Conservation (phyloP, 768 basidiomycete species). For the Gymnopilus junonius region DNA sequence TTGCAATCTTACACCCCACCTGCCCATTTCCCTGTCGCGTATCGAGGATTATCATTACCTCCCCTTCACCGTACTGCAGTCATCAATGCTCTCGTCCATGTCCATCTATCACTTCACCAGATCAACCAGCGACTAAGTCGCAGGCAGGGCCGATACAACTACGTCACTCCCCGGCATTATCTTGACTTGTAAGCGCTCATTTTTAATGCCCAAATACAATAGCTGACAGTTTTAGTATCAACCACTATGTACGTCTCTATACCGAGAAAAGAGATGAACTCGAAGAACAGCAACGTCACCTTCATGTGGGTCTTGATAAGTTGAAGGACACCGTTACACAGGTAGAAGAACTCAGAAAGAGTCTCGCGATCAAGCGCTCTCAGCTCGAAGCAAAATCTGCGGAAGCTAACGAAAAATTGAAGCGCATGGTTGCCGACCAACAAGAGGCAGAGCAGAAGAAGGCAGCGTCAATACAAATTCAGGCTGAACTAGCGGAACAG, state of each 20-base stretch:
- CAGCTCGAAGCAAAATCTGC: conserved; percentile 93
- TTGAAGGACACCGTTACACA: conserved; percentile 94
- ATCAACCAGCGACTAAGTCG: conserved; percentile 90
- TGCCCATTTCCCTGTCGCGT: conserved; percentile 85
- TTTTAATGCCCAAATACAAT: conserved; percentile 11
- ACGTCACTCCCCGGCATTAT: conserved; percentile 97
- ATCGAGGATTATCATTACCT: conserved; percentile 83
- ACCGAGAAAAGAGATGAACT: conserved; percentile 97
- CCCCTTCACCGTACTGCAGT: conserved; percentile 90
- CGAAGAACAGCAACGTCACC: conserved; percentile 97
- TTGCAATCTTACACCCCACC: conserved; percentile 81
- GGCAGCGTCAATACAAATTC: conserved; percentile 93
- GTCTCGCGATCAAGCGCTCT: conserved; percentile 90
- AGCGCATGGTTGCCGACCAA: conserved; percentile 97
- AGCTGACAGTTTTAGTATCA: conserved; percentile 65
- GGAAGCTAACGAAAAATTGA: conserved; percentile 96
- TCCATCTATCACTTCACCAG: conserved; percentile 87
- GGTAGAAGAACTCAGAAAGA: conserved; percentile 94
- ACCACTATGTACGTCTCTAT: conserved; percentile 94
- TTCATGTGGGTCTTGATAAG: conserved; percentile 98
- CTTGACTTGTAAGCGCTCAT: conserved; percentile 87
- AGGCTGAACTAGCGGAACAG: conserved; percentile 91
- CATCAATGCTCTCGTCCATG: conserved; percentile 90
- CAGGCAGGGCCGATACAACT: conserved; percentile 94
- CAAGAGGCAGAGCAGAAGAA: conserved; percentile 99